Evolutionary conservation across 352 stramenopile species (phyloP).

Genomic region (Plasmopara viticola): DNA sequence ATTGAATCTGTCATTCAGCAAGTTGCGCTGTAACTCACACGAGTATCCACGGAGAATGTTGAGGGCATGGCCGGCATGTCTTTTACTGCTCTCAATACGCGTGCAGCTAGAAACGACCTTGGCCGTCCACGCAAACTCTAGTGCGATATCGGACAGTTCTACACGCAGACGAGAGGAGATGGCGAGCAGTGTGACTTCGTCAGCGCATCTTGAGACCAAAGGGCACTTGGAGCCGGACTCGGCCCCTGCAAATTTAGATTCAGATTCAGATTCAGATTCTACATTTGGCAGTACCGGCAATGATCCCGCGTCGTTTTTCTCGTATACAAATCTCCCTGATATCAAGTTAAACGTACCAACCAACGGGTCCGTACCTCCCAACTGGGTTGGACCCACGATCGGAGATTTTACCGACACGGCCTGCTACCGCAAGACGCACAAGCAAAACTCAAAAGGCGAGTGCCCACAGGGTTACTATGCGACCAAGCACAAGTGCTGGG

Average conservation of each 20-base stretch:
- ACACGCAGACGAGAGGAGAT: slow-evolving; percentile 1
- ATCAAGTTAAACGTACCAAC: slow-evolving; percentile 10
- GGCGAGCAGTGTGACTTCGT: slow-evolving; percentile 1
- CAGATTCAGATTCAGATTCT: background rate
- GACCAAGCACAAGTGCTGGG: slow-evolving; percentile 48
- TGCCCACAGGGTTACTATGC: slow-evolving; percentile 41
- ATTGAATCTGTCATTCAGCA: slow-evolving; percentile 11
- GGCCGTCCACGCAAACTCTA: background rate
- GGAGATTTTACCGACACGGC: slow-evolving; percentile 27
- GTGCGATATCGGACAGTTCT: background rate
- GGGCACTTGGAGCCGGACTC: background rate
- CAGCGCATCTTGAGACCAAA: background rate
- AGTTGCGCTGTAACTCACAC: slow-evolving; percentile 13
- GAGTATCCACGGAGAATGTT: slow-evolving; percentile 20
- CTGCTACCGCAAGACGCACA: slow-evolving; percentile 49
- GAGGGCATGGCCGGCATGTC: slow-evolving; percentile 8
- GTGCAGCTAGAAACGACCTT: background rate
- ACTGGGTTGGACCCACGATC: slow-evolving; percentile 27
- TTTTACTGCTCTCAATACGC: slow-evolving; percentile 2
- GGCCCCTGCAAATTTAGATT: background rate
- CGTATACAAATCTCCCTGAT: slow-evolving; percentile 15
- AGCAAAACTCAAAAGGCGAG: slow-evolving; percentile 13
- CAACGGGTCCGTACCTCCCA: slow-evolving; percentile 15
- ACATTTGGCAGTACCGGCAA: slow-evolving; percentile 5
- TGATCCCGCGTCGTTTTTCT: slow-evolving; percentile 16